Conservation (phyloP, 768 basidiomycete species). For the Pisolithus orientalis region DNA sequence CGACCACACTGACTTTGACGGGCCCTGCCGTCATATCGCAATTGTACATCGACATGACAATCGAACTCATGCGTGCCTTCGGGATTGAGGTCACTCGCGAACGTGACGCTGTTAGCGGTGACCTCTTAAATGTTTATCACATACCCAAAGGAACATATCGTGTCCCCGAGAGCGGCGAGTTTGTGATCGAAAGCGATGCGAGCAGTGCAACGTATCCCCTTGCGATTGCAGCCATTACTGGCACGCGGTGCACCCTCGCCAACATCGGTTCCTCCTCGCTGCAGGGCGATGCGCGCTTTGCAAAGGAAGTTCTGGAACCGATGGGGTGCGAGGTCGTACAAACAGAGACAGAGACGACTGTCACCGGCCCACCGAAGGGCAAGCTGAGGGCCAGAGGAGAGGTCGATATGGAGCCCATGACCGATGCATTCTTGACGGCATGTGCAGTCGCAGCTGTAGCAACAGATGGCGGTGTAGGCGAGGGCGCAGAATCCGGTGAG, state of each 20-base stretch:
- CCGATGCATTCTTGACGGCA: slow-evolving; percentile 97
- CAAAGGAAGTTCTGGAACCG: slow-evolving; percentile 83
- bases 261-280: slow-evolving; percentile 89
- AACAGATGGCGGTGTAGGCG: slow-evolving; percentile 42
- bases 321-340: slow-evolving; percentile 95
- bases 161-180: slow-evolving; percentile 58
- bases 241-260: slow-evolving; percentile 88
- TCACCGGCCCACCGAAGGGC: slow-evolving; percentile 81
- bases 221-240: slow-evolving; percentile 94
- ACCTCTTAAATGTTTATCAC: slow-evolving; percentile 71
- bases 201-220: slow-evolving; percentile 95
- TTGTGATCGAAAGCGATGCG: slow-evolving; percentile 94
- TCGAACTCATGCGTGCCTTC: slow-evolving; percentile 95
- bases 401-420: slow-evolving; percentile 99
- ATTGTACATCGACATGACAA: slow-evolving; percentile 99
- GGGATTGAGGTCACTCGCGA: slow-evolving; percentile 73
- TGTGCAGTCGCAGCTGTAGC: slow-evolving; percentile 87
- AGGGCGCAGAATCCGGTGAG: slow-evolving; percentile 20
- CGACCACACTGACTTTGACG: slow-evolving; percentile 83
- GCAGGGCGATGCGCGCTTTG: slow-evolving; percentile 97
- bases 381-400: slow-evolving; percentile 56
- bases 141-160: slow-evolving; percentile 76
- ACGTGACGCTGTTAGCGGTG: slow-evolving; percentile 51
- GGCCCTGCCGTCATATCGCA: slow-evolving; percentile 97
- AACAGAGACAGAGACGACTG: slow-evolving; percentile 84